A percentile compares a stretch with the other conserved stretches of the same genome.
phyloP scores from a whole-genome alignment of 2,329 filamentous ascomycete genomes.

The Penicillium frequentans region DNA sequence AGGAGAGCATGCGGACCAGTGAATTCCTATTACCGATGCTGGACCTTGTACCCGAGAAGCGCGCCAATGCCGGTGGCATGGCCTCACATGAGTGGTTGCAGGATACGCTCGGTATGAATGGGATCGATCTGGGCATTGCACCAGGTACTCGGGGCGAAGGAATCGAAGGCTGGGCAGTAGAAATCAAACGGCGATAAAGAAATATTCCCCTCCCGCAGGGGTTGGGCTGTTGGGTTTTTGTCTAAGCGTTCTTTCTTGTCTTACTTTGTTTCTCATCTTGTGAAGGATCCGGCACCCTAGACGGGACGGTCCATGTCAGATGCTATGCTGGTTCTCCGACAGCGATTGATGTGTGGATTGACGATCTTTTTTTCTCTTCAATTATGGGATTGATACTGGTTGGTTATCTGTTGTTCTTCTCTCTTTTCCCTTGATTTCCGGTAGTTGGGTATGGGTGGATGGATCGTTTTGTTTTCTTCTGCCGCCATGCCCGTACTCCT shows the following conservation, averaged over 20 bases:
- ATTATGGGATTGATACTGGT: conserved; percentile 25
- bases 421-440: background rate
- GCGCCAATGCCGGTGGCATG: conserved; percentile 97
- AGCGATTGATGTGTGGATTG: conserved; percentile 23
- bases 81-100: conserved; percentile 78
- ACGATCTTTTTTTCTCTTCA: conserved; percentile 24
- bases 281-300: conserved; percentile 8
- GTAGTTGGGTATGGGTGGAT: background rate
- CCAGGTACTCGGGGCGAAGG: conserved; percentile 85
- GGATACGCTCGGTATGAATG: conserved; percentile 86
- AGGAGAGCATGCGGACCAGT: conserved; percentile 75
- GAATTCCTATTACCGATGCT: conserved; percentile 90
- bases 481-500: background rate
- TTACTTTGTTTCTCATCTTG: conserved; percentile 1
- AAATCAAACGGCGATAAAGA: conserved; percentile 74
- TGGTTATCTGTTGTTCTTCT: conserved; percentile 2
- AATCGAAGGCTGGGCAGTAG: conserved; percentile 89
- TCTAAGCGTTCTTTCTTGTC: conserved; percentile 9
- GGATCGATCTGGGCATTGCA: conserved; percentile 69
- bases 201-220: background rate
- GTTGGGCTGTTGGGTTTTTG: conserved; percentile 1
- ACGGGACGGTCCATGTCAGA: conserved; percentile 9
- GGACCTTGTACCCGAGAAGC: conserved; percentile 80
- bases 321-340: conserved; percentile 13
- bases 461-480: background rate